Conservation (phyloP, 495 filamentous ascomycete species). For the Tetracladium setigerum region DNA sequence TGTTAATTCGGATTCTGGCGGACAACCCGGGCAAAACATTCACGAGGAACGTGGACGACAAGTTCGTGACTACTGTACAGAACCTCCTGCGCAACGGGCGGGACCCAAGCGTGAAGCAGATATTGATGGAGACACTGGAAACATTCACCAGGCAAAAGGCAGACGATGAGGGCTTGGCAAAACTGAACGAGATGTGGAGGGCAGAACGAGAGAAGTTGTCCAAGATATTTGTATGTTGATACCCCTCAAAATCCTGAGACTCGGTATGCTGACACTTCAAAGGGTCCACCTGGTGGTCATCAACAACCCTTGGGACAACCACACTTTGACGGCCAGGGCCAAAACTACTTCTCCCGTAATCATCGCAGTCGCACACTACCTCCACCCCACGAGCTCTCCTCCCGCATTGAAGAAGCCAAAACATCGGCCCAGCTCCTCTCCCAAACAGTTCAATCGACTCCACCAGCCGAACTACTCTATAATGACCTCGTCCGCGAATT, state of each 20-base stretch:
- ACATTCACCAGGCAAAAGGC: slow-evolving; percentile 58
- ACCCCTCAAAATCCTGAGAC: neutral
- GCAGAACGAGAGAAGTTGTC: slow-evolving; percentile 67
- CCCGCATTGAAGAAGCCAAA: slow-evolving; percentile 79
- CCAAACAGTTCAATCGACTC: slow-evolving; percentile 80
- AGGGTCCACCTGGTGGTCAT: slow-evolving; percentile 11
- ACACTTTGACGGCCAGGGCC: slow-evolving; percentile 13
- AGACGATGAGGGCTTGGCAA: slow-evolving; percentile 62
- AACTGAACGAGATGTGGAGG: slow-evolving; percentile 75
- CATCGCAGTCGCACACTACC: slow-evolving; percentile 47
- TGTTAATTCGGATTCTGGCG: slow-evolving; percentile 85
- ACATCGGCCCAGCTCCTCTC: slow-evolving; percentile 85
- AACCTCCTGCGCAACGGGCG: slow-evolving; percentile 62
- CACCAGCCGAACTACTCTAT: slow-evolving; percentile 60
- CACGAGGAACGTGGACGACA: slow-evolving; percentile 74
- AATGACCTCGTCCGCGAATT: slow-evolving; percentile 94
- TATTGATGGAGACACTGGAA: slow-evolving; percentile 79
- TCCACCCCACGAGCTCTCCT: slow-evolving; percentile 68
- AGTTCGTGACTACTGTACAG: slow-evolving; percentile 70
- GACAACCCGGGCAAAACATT: slow-evolving; percentile 91
- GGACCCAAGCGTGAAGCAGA: slow-evolving; percentile 72
- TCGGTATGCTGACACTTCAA: slow-evolving; percentile 1
- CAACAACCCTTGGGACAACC: slow-evolving; percentile 10
- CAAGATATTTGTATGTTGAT: slow-evolving; percentile 21
- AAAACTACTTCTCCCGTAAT: slow-evolving; percentile 24